phyloP scores from a whole-genome alignment of 2,329 filamentous ascomycete genomes.

The Aquanectria penicillioides region DNA sequence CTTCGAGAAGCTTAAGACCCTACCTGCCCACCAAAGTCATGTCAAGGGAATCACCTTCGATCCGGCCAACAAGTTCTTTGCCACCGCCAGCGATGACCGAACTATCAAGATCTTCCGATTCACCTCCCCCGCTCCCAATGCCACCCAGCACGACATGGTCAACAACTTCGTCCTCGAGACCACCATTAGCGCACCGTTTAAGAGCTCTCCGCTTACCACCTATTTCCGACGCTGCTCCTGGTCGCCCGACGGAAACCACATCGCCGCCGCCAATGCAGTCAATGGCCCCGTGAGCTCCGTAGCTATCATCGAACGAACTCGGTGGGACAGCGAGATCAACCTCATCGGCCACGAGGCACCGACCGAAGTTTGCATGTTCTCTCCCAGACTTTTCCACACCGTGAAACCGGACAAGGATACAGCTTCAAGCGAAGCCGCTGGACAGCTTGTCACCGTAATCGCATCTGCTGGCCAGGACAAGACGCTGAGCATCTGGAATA shows the following conservation, averaged over 20 bases:
- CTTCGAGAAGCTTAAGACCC: constrained; percentile 96
- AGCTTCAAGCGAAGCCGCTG: constrained; percentile 53
- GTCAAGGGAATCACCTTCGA: constrained; percentile 99
- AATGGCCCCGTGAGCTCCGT: constrained; percentile 98
- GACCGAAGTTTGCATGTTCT: constrained; percentile 97
- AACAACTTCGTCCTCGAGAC: constrained; percentile 96
- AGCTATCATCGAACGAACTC: constrained; percentile 90
- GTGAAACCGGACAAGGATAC: constrained; percentile 69
- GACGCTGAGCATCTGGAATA: constrained; percentile 97
- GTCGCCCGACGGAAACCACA: constrained; percentile 97
- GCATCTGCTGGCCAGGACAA: constrained; percentile 98
- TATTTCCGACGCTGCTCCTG: constrained; percentile 97
- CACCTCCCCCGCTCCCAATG: constrained; percentile 88
- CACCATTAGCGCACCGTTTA: constrained; percentile 89
- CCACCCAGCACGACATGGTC: constrained; percentile 92
- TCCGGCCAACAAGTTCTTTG: constrained; percentile 98
- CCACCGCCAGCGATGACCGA: constrained; percentile 95
- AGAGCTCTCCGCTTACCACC: constrained; percentile 91
- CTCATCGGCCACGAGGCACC: constrained; percentile 97
- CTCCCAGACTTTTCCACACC: constrained; percentile 86
- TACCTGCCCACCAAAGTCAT: constrained; percentile 93
- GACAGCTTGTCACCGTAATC: constrained; percentile 84
- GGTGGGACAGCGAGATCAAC: constrained; percentile 97
- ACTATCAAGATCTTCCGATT: constrained; percentile 98
- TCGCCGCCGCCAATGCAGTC: constrained; percentile 94